Evolutionary conservation across 306 rosid genomes (phyloP), one percentile per base, ranked within the genome.

Genomic region (Corylus heterophylla): DNA sequence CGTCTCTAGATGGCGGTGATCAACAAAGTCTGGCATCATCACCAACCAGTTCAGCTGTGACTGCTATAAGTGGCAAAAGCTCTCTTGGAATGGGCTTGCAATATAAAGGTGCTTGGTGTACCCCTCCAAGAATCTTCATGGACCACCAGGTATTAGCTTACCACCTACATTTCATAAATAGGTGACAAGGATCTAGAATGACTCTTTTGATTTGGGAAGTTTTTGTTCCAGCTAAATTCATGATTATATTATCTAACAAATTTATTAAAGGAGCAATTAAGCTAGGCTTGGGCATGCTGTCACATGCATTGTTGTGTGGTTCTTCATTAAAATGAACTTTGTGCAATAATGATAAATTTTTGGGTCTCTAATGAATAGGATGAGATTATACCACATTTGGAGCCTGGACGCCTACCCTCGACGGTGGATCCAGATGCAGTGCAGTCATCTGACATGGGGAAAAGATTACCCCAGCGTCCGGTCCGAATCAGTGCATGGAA

Each of bases 61-160:
- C 95, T 76, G 93, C 89, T 77, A 61, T 89, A 31, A 92, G 97
- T 83, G 97, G 97, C 74, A 92, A 89, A 86, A 90, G 96, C 89
- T 90, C 96, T 29, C 89, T 86, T 68, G 97, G 96, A 81, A 85
- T 88, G 87, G 81, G 90, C 82, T 87, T 92, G 89, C 93, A 86
- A 82, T 85, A 87, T 76, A 90, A 89, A 82, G 96, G 93, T 48
- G 91, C 91, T 77, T 92, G 96, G 97, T 92, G 96, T 77, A 92
- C 97, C 27, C 97, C 96, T 64, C 97, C 96, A 73, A 82, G 97
- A 86, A 90, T 92, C 61, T 92, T 90, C 77, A 89, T 92, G 97
- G 97, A 92, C 77, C 89, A 90, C 71, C 96, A 85, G 93, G 96
- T 92, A 89, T 62, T 64, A 37, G 77, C 20, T 62, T 64, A 37